These are phyloP conservation scores for Trypanosoma platydactyli DNA, from an alignment of 208 protist species.

Conservation along the genomic window DNA sequence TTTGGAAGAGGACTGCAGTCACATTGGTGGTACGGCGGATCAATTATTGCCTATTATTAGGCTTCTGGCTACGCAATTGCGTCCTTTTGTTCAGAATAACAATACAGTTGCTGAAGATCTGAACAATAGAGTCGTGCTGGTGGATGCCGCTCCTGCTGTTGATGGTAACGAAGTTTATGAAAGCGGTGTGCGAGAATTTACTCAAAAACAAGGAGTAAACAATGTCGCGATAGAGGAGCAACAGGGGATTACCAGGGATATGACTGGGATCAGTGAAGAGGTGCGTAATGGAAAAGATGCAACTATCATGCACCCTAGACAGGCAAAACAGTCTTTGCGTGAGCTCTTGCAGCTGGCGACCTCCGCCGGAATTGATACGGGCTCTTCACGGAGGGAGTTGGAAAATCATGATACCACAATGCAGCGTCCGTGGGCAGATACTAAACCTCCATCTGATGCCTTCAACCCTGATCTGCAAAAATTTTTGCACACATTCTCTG, in stretches of 20 bases:
- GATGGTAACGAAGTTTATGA: not conserved
- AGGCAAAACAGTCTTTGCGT: slow-evolving; percentile 31
- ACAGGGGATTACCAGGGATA: slow-evolving; percentile 23
- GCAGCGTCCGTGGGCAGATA: slow-evolving; percentile 7
- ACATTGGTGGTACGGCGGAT: slow-evolving; percentile 26
- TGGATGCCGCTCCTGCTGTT: not conserved
- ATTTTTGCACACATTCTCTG: slow-evolving; percentile 11
- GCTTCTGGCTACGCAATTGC: slow-evolving; percentile 13
- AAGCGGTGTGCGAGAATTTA: not conserved
- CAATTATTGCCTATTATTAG: slow-evolving; percentile 29
- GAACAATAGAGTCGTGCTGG: not conserved
- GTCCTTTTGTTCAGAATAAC: not conserved
- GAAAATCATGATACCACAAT: slow-evolving; percentile 33
- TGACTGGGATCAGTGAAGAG: slow-evolving; percentile 41
- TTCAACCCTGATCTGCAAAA: slow-evolving; percentile 10
- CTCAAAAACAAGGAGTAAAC: not conserved
- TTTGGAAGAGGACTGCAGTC: slow-evolving; percentile 29
- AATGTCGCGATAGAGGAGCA: slow-evolving; percentile 5
- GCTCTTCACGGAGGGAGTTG: slow-evolving; percentile 15
- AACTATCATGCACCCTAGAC: slow-evolving; percentile 18
- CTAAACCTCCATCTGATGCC: not conserved
- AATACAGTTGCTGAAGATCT: slow-evolving; percentile 4
- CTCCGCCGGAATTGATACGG: slow-evolving; percentile 26
- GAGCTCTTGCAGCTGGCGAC: slow-evolving; percentile 32
- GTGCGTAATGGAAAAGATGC: slow-evolving; percentile 22